A percentile compares a stretch with the other conserved stretches of the same genome.
Evolutionary conservation across 2,329 filamentous ascomycete species (phyloP).

Genomic region (Aspergillus quadricinctus): DNA sequence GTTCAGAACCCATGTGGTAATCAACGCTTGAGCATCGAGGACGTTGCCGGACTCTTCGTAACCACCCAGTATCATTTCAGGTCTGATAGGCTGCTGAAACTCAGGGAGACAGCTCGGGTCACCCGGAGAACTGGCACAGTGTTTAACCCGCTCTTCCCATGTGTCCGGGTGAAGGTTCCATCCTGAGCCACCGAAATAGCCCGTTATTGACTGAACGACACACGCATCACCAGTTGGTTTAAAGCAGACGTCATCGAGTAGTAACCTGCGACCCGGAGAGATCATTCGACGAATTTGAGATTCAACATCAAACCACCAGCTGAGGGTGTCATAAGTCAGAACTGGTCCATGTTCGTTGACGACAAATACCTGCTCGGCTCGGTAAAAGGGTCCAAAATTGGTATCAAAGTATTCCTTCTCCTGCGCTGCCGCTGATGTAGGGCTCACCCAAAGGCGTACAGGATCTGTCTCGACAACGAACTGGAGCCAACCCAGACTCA

Average conservation of each 20-base stretch:
- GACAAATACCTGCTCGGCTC: slow-evolving; percentile 86
- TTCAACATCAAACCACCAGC: slow-evolving; percentile 94
- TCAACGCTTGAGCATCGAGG: slow-evolving; percentile 70
- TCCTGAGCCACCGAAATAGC: slow-evolving; percentile 73
- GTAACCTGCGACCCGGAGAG: slow-evolving; percentile 63
- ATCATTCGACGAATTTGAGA: slow-evolving; percentile 68
- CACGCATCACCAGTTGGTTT: slow-evolving; percentile 87
- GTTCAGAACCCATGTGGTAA: slow-evolving; percentile 91
- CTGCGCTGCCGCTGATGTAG: slow-evolving; percentile 80
- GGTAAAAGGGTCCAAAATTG: slow-evolving; percentile 93
- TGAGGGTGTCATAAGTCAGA: slow-evolving; percentile 78
- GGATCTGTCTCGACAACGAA: slow-evolving; percentile 91
- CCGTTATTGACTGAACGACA: slow-evolving; percentile 86
- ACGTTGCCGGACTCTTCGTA: slow-evolving; percentile 62
- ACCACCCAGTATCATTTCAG: slow-evolving; percentile 80
- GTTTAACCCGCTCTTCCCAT: slow-evolving; percentile 69
- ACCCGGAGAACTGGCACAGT: slow-evolving; percentile 75
- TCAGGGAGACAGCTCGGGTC: slow-evolving; percentile 69
- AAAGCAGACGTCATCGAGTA: slow-evolving; percentile 82
- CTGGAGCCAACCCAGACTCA: slow-evolving; percentile 82
- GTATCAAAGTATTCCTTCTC: slow-evolving; percentile 92
- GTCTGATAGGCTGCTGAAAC: slow-evolving; percentile 83
- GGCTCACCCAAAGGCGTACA: slow-evolving; percentile 93
- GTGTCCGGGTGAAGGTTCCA: slow-evolving; percentile 56
- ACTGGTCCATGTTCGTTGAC: slow-evolving; percentile 86